Evolutionary conservation across 73 alveolate genomes (phyloP).

Genomic region (Paramecium biaurelia): DNA sequence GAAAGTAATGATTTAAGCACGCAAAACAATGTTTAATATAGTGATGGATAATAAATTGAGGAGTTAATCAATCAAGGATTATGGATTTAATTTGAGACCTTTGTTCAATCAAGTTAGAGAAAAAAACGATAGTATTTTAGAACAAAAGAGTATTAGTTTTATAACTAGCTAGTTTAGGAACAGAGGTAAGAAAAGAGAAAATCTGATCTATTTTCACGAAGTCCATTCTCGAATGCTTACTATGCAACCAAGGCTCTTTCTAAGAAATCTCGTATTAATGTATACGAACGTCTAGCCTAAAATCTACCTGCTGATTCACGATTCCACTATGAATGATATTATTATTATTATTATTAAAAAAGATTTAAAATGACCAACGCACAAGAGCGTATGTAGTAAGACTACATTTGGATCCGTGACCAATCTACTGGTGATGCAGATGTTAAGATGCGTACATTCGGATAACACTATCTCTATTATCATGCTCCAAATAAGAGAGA

Average conservation of each 20-base stretch:
- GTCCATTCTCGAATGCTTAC: constrained; percentile 34
- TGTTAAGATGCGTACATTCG: constrained; percentile 57
- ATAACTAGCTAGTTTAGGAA: neutral
- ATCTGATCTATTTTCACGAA: neutral
- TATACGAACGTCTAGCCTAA: neutral
- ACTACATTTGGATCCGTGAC: constrained; percentile 65
- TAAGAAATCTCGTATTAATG: neutral
- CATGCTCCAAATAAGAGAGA: constrained; percentile 67
- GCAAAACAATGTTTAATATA: neutral
- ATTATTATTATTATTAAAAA: constrained; percentile 44
- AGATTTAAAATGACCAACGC: constrained; percentile 49
- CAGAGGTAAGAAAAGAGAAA: neutral
- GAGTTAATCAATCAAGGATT: neutral
- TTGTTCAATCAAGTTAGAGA: neutral
- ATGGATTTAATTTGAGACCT: neutral
- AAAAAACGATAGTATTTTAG: neutral
- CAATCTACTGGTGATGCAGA: constrained; percentile 56
- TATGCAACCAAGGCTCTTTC: constrained; percentile 33
- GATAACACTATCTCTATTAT: constrained; percentile 57
- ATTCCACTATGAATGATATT: neutral
- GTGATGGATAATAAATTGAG: constrained; percentile 15
- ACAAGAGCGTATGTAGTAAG: constrained; percentile 61
- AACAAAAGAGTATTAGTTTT: neutral
- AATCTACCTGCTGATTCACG: constrained; percentile 9
- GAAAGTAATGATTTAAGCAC: neutral